Conservation (phyloP, 495 filamentous ascomycete species). For the Beverwykella pulmonaria region DNA sequence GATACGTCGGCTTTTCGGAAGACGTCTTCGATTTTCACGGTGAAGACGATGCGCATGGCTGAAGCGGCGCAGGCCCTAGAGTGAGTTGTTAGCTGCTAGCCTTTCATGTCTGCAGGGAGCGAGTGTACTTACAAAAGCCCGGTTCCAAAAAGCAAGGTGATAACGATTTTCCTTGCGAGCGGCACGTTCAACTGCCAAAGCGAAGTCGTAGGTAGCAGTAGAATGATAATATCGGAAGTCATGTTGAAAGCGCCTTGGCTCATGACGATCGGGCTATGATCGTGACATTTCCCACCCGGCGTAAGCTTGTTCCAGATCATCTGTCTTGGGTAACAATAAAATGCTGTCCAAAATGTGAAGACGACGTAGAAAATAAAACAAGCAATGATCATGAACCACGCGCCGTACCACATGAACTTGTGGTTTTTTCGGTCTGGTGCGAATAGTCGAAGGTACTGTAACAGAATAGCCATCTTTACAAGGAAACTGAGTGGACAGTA, state of each 20-base stretch:
- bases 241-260: constrained; percentile 23
- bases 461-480: constrained; percentile 29
- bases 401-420: constrained; percentile 22
- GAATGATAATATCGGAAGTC: constrained; percentile 23
- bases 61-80: constrained; percentile 21
- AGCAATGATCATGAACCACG: constrained; percentile 11
- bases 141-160: constrained; percentile 18
- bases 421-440: constrained; percentile 17
- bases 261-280: constrained; percentile 19
- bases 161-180: constrained; percentile 11
- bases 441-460: constrained; percentile 25
- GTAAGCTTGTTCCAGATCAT: constrained; percentile 29
- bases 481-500: constrained; percentile 27
- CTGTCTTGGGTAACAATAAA: constrained; percentile 22
- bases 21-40: constrained; percentile 13
- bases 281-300: constrained; percentile 20
- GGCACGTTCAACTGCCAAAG: constrained; percentile 26
- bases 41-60: constrained; percentile 27
- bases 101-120: neutral
- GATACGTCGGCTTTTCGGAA: constrained; percentile 23
- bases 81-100: neutral
- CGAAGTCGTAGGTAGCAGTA: constrained; percentile 14
- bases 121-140: constrained; percentile 18
- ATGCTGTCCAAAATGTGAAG: constrained; percentile 24
- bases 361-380: constrained; percentile 23